Conservation (phyloP, 75 land plant species). For the Picea glauca region DNA sequence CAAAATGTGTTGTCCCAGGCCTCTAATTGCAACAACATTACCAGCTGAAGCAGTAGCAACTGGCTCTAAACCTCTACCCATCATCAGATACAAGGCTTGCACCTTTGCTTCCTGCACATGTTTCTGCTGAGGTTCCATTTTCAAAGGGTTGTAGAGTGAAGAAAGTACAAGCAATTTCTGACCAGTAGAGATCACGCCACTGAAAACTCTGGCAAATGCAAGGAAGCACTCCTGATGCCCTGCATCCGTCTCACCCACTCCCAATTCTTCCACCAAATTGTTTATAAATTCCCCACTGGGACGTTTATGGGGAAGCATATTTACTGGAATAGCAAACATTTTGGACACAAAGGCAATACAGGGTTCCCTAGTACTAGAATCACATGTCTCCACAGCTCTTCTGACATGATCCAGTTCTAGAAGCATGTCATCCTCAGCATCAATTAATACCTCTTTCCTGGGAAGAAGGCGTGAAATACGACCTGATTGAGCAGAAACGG, state of each 20-base stretch:
- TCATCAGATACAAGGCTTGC: constrained; percentile 82
- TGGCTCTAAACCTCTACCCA: constrained; percentile 89
- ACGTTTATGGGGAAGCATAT: constrained; percentile 66
- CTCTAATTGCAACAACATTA: constrained; percentile 84
- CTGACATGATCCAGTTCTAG: constrained; percentile 62
- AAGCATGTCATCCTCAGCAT: constrained; percentile 27
- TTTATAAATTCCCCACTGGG: constrained; percentile 50
- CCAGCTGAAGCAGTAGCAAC: constrained; percentile 64
- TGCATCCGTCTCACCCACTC: constrained; percentile 56
- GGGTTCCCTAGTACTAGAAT: constrained; percentile 62
- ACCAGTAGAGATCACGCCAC: constrained; percentile 68
- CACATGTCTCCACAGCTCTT: constrained; percentile 68
- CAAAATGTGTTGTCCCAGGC: constrained; percentile 79
- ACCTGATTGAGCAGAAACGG: constrained; percentile 61
- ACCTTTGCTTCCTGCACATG: constrained; percentile 83
- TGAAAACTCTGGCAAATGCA: constrained; percentile 92
- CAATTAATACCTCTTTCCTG: constrained; percentile 23
- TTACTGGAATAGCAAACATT: constrained; percentile 87
- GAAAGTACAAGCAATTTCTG: constrained; percentile 84
- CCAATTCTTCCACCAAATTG: constrained; percentile 31
- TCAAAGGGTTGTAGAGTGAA: constrained; percentile 75
- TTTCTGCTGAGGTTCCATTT: constrained; percentile 43
- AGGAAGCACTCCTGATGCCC: constrained; percentile 74
- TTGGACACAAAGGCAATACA: constrained; percentile 91
- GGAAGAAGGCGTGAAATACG: constrained; percentile 69